Percentiles rank a stretch among this genome's conserved stretches.
Conservation (phyloP, 495 filamentous ascomycete species). For the Hapsidospora chrysogenum region DNA sequence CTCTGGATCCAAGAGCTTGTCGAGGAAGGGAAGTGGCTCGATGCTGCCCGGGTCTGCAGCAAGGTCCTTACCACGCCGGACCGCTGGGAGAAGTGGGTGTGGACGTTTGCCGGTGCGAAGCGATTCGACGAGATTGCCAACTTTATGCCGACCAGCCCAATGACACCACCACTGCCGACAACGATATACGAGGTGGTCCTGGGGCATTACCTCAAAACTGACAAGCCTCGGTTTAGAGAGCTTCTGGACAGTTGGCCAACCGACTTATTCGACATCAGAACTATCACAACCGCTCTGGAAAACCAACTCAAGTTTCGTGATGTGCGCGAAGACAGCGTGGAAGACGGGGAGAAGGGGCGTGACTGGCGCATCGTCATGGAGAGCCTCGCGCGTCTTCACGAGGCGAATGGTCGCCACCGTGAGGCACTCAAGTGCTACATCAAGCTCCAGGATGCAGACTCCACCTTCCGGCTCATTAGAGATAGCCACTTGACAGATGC, state of each 20-base stretch:
- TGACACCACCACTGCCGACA: conserved; percentile 67
- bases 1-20: conserved; percentile 81
- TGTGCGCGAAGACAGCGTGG: conserved; percentile 48
- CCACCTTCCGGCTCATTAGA: conserved; percentile 66
- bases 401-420: conserved; percentile 58
- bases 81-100: conserved; percentile 91
- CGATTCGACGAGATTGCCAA: conserved; percentile 80
- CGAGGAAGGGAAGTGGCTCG: conserved; percentile 50
- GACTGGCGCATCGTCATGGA: conserved; percentile 79
- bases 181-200: conserved; percentile 74
- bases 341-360: conserved; percentile 44
- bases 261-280: conserved; percentile 62
- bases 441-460: conserved; percentile 76
- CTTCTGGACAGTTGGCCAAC: conserved; percentile 74
- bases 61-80: conserved; percentile 63
- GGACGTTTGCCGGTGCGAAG: conserved; percentile 67
- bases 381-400: conserved; percentile 65
- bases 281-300: conserved; percentile 53
- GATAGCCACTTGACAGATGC: conserved; percentile 74
- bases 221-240: conserved; percentile 52
- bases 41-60: conserved; percentile 60
- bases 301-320: conserved; percentile 53
- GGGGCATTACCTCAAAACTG: conserved; percentile 61
- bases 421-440: conserved; percentile 85
- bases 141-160: conserved; percentile 55